Base-by-base conservation (phyloP, 1,139 yeast species). In the Kurtzmaniella natalensis region DNA sequence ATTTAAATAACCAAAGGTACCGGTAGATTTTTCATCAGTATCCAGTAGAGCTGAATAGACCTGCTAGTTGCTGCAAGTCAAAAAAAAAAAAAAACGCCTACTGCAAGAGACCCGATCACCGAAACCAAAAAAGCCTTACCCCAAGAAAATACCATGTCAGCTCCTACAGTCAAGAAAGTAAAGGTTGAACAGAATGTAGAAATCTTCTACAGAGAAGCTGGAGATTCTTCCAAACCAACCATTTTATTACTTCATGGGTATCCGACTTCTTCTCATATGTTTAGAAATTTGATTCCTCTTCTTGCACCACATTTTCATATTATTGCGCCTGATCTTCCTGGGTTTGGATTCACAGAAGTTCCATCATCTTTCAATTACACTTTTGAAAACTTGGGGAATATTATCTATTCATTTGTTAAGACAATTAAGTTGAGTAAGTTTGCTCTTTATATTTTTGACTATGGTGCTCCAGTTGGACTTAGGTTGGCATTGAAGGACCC, bases 321-420 rank as follows among this genome's bases (percentile, higher is more conserved):
- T 7, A 37, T 68, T 38, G 72, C 73, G 4, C 73, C 74, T 2
- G 73, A 68, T 45, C 46, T 68, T 24, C 74, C 74, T 11, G 62
- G 70, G 2, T 68, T 51, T 43, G 74, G 74, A 1, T 53, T 47
- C 30, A 66, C 73, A 3, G 50, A 50, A 31, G 41, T 46, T n/a
- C 56, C 64, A 2, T 39, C 38, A 4, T 41, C 35, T 16, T 63
- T 50, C 38, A 37, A 41, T n/a, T 53, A 46, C 33, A 52, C 53
- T 3, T 67, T 67, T 44, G 64, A 49, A 7, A 52, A 47, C 24
- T 34, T 67, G 26, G 50, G 69, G 2, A 47, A 51, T 6, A 43
- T 67, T 1, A 46, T 66, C 32, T 60, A 46, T 14, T 43, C 45
- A 11, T 59, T 67, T 33, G 44, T 61, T 14, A 49, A 53, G n/a